Percentiles rank a stretch among this genome's conserved stretches.
Evolutionary conservation across 2,329 filamentous ascomycete genomes (phyloP).

Genomic region (Kalaharituber pfeilii): DNA sequence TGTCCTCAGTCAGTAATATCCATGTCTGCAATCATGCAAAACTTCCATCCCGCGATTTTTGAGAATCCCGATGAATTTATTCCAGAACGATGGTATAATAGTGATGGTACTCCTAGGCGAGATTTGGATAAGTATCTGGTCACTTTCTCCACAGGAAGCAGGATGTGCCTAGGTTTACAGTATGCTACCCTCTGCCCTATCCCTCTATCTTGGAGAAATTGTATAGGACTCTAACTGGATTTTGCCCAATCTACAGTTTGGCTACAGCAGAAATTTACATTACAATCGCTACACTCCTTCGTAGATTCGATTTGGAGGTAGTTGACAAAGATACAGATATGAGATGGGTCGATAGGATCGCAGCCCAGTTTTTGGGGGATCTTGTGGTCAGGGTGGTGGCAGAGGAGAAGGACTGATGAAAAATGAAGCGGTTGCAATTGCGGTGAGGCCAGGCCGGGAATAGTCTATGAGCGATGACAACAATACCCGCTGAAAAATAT

Average conservation of each 20-base stretch:
- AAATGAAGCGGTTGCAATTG: too few species aligned
- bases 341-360: neutral
- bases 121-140: slow-evolving; percentile 28
- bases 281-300: slow-evolving; percentile 24
- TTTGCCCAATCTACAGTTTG: slow-evolving; percentile 12
- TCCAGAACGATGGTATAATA: slow-evolving; percentile 30
- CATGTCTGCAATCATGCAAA: slow-evolving; percentile 20
- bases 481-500: too few species aligned
- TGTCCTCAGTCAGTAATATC: slow-evolving; percentile 10
- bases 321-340: neutral
- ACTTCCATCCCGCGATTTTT: slow-evolving; percentile 7
- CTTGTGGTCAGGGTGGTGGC: neutral
- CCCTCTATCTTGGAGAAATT: neutral
- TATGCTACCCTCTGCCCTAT: neutral
- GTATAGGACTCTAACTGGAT: neutral
- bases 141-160: slow-evolving; percentile 31
- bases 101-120: slow-evolving; percentile 8
- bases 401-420: too few species aligned
- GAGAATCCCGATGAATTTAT: slow-evolving; percentile 21
- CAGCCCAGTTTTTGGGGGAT: neutral
- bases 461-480: too few species aligned
- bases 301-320: slow-evolving; percentile 22
- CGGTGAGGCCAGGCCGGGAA: too few species aligned
- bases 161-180: slow-evolving; percentile 28
- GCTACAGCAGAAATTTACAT: slow-evolving; percentile 26